phyloP scores from a whole-genome alignment of 345 rosid species.

The Citrus unshiu region DNA sequence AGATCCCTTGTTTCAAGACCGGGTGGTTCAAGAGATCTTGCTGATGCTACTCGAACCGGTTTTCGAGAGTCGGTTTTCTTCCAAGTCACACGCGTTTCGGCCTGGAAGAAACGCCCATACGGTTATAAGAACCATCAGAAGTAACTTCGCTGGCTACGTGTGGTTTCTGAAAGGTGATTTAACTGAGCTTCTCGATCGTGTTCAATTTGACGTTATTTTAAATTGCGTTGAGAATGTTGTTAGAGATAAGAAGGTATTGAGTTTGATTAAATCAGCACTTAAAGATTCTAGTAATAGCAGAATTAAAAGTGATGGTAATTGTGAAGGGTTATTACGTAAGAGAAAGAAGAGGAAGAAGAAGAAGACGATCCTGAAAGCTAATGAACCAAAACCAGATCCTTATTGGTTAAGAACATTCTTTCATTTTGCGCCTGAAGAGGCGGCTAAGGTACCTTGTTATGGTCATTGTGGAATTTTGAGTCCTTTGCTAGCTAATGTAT shows the following conservation, averaged over 20 bases:
- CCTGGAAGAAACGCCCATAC: conserved; percentile 94
- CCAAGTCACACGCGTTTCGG: conserved; percentile 71
- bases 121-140: conserved; percentile 79
- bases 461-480: conserved; percentile 87
- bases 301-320: conserved; percentile 18
- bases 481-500: conserved; percentile 84
- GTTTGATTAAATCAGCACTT: conserved; percentile 57
- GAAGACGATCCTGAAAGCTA: conserved; percentile 69
- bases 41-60: conserved; percentile 82
- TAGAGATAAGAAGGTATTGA: conserved; percentile 65
- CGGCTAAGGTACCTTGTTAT: conserved; percentile 76
- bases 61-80: conserved; percentile 75
- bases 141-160: conserved; percentile 86
- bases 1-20: conserved; percentile 81
- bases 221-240: conserved; percentile 56
- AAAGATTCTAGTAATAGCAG: conserved; percentile 25
- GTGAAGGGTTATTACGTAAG: conserved; percentile 38
- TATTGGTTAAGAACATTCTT: conserved; percentile 91
- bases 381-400: conserved; percentile 96
- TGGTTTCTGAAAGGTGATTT: conserved; percentile 89
- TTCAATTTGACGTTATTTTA: conserved; percentile 53
- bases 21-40: conserved; percentile 85
- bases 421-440: conserved; percentile 85
- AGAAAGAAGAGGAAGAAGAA: conserved; percentile 44
- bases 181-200: conserved; percentile 48